Evolutionary conservation across 768 basidiomycete genomes (phyloP).

Genomic region (Guyanaporus albipodus): DNA sequence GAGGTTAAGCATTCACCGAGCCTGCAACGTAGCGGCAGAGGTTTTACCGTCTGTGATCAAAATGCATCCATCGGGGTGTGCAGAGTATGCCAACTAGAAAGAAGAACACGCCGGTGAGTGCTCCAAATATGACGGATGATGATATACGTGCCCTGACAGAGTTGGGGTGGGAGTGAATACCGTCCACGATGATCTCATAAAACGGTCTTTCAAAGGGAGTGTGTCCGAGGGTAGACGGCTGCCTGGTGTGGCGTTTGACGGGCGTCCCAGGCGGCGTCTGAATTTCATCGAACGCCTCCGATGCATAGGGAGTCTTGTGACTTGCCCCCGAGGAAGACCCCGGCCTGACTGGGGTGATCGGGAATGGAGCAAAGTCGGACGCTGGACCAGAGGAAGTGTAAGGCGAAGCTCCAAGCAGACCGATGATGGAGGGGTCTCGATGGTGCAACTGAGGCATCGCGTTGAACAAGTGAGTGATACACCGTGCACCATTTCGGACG

Average conservation of each 20-base stretch:
- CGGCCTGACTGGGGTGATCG: conserved; percentile 12
- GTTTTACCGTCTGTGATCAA: conserved; percentile 80
- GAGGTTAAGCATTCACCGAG: conserved; percentile 1
- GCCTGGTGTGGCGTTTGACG: conserved; percentile 17
- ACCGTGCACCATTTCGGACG: conserved; percentile 67
- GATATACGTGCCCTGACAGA: conserved; percentile 68
- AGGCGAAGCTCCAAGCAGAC: conserved; percentile 76
- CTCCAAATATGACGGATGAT: not conserved
- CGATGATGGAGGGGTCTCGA: conserved; percentile 88
- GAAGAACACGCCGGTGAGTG: not conserved
- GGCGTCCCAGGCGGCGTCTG: conserved; percentile 56
- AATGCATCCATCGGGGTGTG: conserved; percentile 81
- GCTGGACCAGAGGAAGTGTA: conserved; percentile 45
- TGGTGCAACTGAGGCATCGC: conserved; percentile 91
- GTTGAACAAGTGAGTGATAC: conserved; percentile 92
- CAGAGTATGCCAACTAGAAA: conserved; percentile 72
- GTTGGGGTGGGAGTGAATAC: conserved; percentile 87
- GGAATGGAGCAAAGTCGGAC: conserved; percentile 26
- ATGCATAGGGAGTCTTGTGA: conserved; percentile 31
- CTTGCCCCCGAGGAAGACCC: conserved; percentile 6
- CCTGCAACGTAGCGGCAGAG: conserved; percentile 8
- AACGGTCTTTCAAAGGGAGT: conserved; percentile 63
- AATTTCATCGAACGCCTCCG: conserved; percentile 62
- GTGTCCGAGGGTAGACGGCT: conserved; percentile 41
- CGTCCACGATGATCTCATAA: conserved; percentile 89